Evolutionary conservation across 176 grass and related monocot species (phyloP), one percentile per base, ranked within the genome.

Genomic region (Oryza rufipogon): DNA sequence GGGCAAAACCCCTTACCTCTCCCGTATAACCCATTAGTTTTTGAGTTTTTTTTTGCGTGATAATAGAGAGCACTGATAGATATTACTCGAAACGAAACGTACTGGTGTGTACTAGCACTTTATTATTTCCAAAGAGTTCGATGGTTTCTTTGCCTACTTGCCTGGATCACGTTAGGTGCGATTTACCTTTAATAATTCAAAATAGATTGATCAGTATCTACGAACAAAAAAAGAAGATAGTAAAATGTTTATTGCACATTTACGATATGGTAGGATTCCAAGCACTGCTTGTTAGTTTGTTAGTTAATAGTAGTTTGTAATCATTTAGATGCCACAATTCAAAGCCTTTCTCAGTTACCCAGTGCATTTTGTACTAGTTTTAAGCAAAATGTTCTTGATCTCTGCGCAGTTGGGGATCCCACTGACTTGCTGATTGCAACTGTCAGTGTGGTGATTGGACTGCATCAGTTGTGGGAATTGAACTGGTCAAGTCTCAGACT

Each of bases 161-260:
- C 20, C 2, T 63, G 9, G n/a, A 23, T 9, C 58, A 63, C 6
- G 17, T 20, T 58, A 20, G 52, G 17, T 20, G 7, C n/a, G n/a
- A 63, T 63, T 63, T 63, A 63, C 20, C 20, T 22, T 7, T 3
- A 63, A 23, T 9, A 80, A 22, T 30, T 47, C 16, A 32, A 9
- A 78, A 80, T 26, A 68, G 25, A 45, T 33, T 49, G 64, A 34
- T 44, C 42, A 68, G n/a, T 17, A 67, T 67, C 42, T 66, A 79
- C 60, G 58, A 22, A 38, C 4, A 38, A 5, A 73, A 20, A 4
- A 36, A 36, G 3, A 73, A 45, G 10, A 60, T 39, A 72, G 70
- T 20, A 2, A n/a, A 47, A 23, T 8, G 13, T 48, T 7, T 26
- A n/a, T 73, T 47, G 20, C 6, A 8, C 14, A 5, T 73, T 47